These are phyloP conservation scores for Penicillium sp. DNA, from an alignment of 2,329 filamentous ascomycete species.

Conservation along the genomic window DNA sequence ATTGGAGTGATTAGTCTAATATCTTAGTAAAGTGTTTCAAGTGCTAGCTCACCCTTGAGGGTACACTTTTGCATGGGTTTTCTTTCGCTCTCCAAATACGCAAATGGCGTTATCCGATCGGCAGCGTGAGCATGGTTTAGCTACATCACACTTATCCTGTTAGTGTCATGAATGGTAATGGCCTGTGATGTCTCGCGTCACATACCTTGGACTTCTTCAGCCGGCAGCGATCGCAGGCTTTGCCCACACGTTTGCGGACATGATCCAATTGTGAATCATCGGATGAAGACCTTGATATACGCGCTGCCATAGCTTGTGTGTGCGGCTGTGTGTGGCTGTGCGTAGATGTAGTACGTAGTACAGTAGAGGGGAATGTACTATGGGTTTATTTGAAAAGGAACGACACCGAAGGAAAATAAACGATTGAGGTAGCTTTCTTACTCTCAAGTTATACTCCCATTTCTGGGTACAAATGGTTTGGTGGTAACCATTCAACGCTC, in stretches of 20 bases:
- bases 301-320: not conserved
- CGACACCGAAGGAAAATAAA: not conserved
- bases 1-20: conserved; percentile 3
- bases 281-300: not conserved
- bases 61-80: conserved; percentile 66
- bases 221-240: conserved; percentile 66
- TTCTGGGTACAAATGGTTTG: not conserved
- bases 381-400: not conserved
- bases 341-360: not conserved
- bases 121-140: conserved; percentile 62
- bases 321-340: not conserved
- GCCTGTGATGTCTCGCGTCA: not conserved
- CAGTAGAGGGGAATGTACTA: not conserved
- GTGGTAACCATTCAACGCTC: not conserved
- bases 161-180: conserved; percentile 15
- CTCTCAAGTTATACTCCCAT: not conserved
- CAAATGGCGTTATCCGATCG: conserved; percentile 65
- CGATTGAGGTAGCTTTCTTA: not conserved
- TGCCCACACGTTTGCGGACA: conserved; percentile 62
- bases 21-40: not conserved
- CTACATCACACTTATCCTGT: conserved; percentile 56
- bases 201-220: conserved; percentile 66
- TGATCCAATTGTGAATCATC: not conserved
- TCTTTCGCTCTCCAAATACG: conserved; percentile 65
- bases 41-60: conserved; percentile 59